Base-by-base conservation (phyloP, 768 basidiomycete genomes). In the Tephrocybe sp. region DNA sequence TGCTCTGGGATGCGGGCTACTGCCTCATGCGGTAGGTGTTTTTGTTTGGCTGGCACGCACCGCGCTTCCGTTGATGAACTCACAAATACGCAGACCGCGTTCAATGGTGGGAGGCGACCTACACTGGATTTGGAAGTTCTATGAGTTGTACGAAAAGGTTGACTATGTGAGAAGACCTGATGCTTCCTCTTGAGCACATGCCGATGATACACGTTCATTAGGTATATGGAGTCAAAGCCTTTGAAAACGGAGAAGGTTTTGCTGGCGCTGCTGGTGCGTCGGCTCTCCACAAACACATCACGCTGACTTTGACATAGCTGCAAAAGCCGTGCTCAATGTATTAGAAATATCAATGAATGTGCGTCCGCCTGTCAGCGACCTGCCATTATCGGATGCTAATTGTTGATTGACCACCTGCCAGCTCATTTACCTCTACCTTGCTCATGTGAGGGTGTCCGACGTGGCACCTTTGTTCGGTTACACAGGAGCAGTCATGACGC, bases 61-160 rank as follows among this genome's bases (percentile, higher is more conserved):
- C 15, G 23, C 20, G 30, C 11, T 11, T 11, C 12, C 20, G 30
- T 43, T 41, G 21, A 51, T 38, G 17, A 32, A 47, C 39, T n/a
- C 28, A 17, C 48, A 34, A 24, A 34, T 9, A 40, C 56, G 47
- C 49, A 75, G 73, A 43, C 73, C 74, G 24, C 70, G 73, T 41
- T 75, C 73, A 2, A 72, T 75, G 71, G 65, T 64, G 36, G 88
- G 86, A 0, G 90, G 90, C 2, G 88, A 92, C 69, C 73, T 91
- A 33, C 81, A 88, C 56, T 92, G 90, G 90, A 80, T 92, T 48
- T 93, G 90, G 90, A 74, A 77, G 48, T 83, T 83, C 2, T 92
- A 92, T 63, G 80, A 76, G 53, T 53, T 81, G 47, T 89, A 88
- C 66, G 85, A 83, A 56, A 71, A 80, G 11, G 65, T 90, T 21